These are phyloP conservation scores for Nakazawaea ambrosiae DNA, from an alignment of 805 yeast species.

Conservation along the genomic window DNA sequence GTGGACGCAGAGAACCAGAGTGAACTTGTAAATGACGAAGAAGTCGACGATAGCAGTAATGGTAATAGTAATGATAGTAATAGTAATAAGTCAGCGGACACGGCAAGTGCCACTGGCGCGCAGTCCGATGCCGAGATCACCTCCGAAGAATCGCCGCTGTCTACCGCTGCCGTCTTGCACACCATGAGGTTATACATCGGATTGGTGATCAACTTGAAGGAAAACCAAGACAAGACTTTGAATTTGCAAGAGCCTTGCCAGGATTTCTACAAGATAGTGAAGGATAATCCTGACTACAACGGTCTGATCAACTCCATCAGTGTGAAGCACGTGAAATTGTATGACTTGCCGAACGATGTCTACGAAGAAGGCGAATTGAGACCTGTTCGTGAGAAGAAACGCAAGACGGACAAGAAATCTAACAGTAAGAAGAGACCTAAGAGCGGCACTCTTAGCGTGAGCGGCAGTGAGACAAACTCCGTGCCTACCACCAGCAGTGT, in stretches of 20 bases:
- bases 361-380: conserved; percentile 73
- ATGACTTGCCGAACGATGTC: conserved; percentile 81
- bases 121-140: conserved; percentile 22
- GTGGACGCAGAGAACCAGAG: conserved; percentile 23
- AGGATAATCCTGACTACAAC: conserved; percentile 62
- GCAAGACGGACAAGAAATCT: conserved; percentile 33
- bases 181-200: conserved; percentile 80
- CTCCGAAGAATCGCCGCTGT: not conserved
- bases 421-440: conserved; percentile 25
- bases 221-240: conserved; percentile 50
- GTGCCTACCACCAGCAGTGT: no score
- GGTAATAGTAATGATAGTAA: no score
- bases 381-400: conserved; percentile 51
- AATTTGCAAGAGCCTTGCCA: conserved; percentile 88
- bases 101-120: no score
- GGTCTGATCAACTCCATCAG: conserved; percentile 52
- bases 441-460: no score
- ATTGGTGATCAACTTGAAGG: conserved; percentile 46
- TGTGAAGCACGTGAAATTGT: conserved; percentile 66
- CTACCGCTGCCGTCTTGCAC: conserved; percentile 31
- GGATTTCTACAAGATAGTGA: conserved; percentile 78
- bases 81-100: no score
- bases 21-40: conserved; percentile 12
- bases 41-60: not conserved
- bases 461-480: no score